Base-by-base conservation (phyloP, 2,329 filamentous ascomycete genomes). In the Aspergillus pseudotamarii region DNA sequence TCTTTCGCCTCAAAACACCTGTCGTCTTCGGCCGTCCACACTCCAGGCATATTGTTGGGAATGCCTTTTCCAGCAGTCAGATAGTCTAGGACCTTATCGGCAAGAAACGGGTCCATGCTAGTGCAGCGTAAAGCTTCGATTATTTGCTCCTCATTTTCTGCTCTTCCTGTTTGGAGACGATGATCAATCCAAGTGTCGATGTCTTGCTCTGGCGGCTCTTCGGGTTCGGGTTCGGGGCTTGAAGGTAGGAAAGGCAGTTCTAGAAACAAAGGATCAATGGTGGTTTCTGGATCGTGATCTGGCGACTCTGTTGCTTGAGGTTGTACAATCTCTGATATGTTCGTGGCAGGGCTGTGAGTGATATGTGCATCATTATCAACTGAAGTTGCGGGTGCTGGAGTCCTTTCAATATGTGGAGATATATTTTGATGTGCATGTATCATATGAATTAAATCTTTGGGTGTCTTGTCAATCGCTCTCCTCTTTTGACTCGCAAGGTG, bases 21-120 rank as follows among this genome's bases (percentile, higher is more conserved):
- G 61, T 84, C 82, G 61, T 84, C 82, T 45, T 78, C 72, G 11
- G 74, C 64, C 8, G 82, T 83, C 82, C 82, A 84, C 21, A 83
- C 78, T 5, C 82, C 82, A 19, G 65, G 75, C 59, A 80, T 75
- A 58, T 81, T 64, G 14, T 70, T 59, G 0, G 82, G 82, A 23
- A 83, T 75, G 1, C 66, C 69, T 19, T 76, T 69, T 5, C 76
- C 76, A 28, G 66, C 66, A 23, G 58, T 64, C 23, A 80, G 65
- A 57, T 68, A 64, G 19, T 71, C 68, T 11, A 82, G 67, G 3
- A 79, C 76, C 28, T 70, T 68, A 62, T 79, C 75, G 5, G 79
- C 79, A 58, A 80, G 65, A 48, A 68, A 60, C 41, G 73, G 69
- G 41, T 80, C 74, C 77, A 82, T 80, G 53, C 74, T 80, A 9